Conservation (phyloP, 2,329 filamentous ascomycete genomes). For the Neurospora sp. region DNA sequence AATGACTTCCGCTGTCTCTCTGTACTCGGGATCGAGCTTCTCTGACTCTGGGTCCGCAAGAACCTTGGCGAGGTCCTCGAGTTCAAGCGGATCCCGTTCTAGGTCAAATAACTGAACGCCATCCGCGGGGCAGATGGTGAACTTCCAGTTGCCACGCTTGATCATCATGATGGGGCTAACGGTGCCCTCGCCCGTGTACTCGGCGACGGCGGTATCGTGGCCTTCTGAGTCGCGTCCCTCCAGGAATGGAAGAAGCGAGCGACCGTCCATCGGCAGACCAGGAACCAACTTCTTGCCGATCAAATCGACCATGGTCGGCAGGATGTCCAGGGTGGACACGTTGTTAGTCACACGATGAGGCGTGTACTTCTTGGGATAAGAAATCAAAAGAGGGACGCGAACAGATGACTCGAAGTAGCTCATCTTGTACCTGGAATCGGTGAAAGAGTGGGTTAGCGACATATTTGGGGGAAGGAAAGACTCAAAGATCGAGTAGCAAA, state of each 20-base stretch:
- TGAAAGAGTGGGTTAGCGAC: background rate
- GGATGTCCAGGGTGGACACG: conserved; percentile 82
- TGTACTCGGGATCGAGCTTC: conserved; percentile 30
- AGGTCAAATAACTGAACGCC: conserved; percentile 80
- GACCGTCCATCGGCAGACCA: conserved; percentile 75
- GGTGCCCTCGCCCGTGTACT: conserved; percentile 92
- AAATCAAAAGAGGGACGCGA: conserved; percentile 77
- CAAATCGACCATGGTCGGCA: conserved; percentile 80
- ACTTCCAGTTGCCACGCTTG: conserved; percentile 81
- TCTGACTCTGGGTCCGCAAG: conserved; percentile 18
- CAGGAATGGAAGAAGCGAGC: conserved; percentile 72
- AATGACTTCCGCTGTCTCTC: conserved; percentile 34
- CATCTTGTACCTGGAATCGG: conserved; percentile 69
- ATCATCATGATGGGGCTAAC: conserved; percentile 91
- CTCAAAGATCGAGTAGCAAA: background rate
- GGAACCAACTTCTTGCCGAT: conserved; percentile 61
- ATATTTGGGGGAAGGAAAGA: background rate
- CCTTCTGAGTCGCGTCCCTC: conserved; percentile 43
- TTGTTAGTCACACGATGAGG: conserved; percentile 72
- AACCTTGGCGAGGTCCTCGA: conserved; percentile 58
- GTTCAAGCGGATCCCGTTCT: conserved; percentile 61
- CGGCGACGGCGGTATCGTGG: conserved; percentile 82
- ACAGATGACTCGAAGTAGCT: conserved; percentile 89
- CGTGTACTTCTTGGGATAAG: conserved; percentile 65
- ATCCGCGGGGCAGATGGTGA: conserved; percentile 75